Conservation (phyloP, 371 early-diverging fungal genomes). For the Mortierella sp. region DNA sequence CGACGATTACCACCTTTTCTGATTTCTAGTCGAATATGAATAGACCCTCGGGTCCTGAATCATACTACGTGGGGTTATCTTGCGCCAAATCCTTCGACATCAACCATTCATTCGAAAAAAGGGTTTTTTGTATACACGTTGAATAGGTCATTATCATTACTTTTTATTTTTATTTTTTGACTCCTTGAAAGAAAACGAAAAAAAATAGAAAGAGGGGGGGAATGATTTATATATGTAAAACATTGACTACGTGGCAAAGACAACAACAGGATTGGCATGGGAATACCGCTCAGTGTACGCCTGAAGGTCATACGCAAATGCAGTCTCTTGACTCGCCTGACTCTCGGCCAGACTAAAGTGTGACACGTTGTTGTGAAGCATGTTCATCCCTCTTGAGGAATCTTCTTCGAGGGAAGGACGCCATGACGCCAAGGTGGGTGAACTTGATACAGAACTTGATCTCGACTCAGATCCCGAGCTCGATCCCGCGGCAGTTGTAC, state of each 20-base stretch:
- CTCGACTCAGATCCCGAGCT: background rate
- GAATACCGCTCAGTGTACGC: conserved; percentile 33
- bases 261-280: conserved; percentile 8
- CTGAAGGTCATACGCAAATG: conserved; percentile 27
- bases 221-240: too few species aligned
- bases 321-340: conserved; percentile 12
- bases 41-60: too few species aligned
- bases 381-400: background rate
- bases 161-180: too few species aligned
- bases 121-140: too few species aligned
- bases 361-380: conserved; percentile 7
- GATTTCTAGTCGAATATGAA: too few species aligned
- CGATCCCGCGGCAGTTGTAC: background rate
- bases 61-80: too few species aligned
- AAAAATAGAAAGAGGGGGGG: too few species aligned
- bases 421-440: conserved; percentile 15
- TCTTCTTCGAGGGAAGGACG: background rate
- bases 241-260: conserved; percentile 21
- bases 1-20: too few species aligned
- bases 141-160: too few species aligned
- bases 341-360: conserved; percentile 23
- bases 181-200: too few species aligned
- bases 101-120: too few species aligned
- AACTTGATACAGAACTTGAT: conserved; percentile 1
- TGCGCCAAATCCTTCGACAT: too few species aligned